phyloP scores from a whole-genome alignment of 2,329 filamentous ascomycete species.

The Sclerotinia minor region DNA sequence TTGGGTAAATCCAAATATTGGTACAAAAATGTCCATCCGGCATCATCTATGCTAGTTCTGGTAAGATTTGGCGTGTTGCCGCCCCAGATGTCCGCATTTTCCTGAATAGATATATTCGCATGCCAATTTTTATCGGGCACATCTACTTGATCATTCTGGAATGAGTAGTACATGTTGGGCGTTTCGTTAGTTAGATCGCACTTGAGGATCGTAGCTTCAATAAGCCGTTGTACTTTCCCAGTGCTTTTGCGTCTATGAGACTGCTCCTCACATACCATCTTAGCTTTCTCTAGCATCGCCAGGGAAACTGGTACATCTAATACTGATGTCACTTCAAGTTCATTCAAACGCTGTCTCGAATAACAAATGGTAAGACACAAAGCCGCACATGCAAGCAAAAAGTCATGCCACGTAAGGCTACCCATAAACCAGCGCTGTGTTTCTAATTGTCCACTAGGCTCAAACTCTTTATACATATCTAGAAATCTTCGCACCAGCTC shows the following conservation, averaged over 20 bases:
- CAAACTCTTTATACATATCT: constrained; percentile 37
- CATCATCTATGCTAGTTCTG: too few species aligned
- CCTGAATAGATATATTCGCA: too few species aligned
- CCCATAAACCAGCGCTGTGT: constrained; percentile 36
- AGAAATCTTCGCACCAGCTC: constrained; percentile 34
- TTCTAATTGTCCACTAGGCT: constrained; percentile 34
- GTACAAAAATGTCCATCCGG: too few species aligned
- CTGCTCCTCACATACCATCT: background rate
- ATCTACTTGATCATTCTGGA: too few species aligned
- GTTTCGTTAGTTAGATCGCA: too few species aligned
- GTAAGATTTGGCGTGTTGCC: too few species aligned
- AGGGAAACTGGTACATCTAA: too few species aligned
- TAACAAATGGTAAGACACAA: constrained; percentile 30
- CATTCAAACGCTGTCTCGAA: background rate
- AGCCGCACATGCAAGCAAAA: constrained; percentile 36
- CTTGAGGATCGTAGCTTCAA: background rate
- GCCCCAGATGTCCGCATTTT: too few species aligned
- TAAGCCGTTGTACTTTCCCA: background rate
- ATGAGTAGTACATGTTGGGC: too few species aligned
- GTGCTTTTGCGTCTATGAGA: background rate
- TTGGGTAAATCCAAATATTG: too few species aligned
- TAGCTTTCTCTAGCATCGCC: background rate
- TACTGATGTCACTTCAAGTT: background rate
- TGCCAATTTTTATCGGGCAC: too few species aligned
- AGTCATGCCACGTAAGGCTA: constrained; percentile 39